Evolutionary conservation across 2,329 filamentous ascomycete species (phyloP).

Genomic region (Myrmaecium sp.): DNA sequence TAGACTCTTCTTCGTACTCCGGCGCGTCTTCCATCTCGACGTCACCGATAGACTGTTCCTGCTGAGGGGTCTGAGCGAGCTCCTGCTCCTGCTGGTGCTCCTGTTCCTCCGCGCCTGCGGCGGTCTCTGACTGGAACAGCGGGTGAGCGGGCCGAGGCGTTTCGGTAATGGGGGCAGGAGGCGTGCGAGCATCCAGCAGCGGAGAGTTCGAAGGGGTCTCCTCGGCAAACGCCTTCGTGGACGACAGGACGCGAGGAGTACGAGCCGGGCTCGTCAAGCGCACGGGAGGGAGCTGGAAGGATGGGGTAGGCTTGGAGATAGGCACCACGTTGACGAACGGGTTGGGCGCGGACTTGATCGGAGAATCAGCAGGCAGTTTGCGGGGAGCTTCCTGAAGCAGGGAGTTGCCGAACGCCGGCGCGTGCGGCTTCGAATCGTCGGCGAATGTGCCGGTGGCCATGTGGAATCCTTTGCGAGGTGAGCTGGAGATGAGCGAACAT

Average conservation of each 20-base stretch:
- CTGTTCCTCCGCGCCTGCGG: background rate
- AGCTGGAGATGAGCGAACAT: no score
- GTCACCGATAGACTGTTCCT: background rate
- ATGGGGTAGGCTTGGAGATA: background rate
- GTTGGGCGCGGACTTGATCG: background rate
- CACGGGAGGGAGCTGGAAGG: background rate
- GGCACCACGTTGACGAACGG: background rate
- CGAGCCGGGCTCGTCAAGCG: background rate
- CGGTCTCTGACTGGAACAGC: background rate
- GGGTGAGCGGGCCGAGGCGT: background rate
- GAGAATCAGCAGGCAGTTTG: background rate
- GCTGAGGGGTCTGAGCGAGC: background rate
- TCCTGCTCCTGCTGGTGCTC: background rate
- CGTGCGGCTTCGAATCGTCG: background rate
- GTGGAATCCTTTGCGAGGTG: no score
- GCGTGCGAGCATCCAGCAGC: background rate
- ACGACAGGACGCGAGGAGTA: no score
- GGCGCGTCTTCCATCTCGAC: background rate
- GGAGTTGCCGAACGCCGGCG: background rate
- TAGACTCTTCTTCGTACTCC: slow-evolving; percentile 1
- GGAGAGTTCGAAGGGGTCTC: slow-evolving; percentile 1
- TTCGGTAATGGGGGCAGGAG: background rate
- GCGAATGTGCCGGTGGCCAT: background rate
- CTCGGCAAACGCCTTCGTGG: no score
- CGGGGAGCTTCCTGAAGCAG: slow-evolving; percentile 1